Conservation (phyloP, 306 rosid species). For the Cucurbita pepo region DNA sequence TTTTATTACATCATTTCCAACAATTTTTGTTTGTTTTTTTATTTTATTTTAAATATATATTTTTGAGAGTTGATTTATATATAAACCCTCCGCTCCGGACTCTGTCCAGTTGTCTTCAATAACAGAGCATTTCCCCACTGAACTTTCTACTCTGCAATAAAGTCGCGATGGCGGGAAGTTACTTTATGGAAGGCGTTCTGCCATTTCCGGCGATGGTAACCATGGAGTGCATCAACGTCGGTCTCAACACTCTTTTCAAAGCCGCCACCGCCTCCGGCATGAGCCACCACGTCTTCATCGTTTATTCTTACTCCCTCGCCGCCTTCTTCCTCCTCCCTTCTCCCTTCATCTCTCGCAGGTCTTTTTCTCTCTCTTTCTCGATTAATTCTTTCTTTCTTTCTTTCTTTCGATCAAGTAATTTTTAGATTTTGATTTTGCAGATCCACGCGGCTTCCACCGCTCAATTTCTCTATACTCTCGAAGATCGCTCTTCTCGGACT, state of each 20-base stretch:
- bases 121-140: no score
- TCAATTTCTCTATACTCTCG: conserved; percentile 35
- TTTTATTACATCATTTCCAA: background rate
- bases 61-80: no score
- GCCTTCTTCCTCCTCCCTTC: conserved; percentile 50
- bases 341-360: conserved; percentile 47
- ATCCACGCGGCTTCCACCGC: conserved; percentile 58
- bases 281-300: conserved; percentile 67
- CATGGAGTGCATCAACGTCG: conserved; percentile 56
- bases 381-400: background rate
- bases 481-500: conserved; percentile 59
- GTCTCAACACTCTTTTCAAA: conserved; percentile 66
- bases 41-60: no score
- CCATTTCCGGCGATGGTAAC: conserved; percentile 49
- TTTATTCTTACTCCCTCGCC: conserved; percentile 56
- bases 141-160: no score
- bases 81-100: no score
- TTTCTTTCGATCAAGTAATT: no score
- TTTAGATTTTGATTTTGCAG: conserved; percentile 8
- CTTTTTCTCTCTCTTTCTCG: background rate
- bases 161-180: conserved; percentile 17
- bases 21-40: no score
- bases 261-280: conserved; percentile 59
- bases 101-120: no score
- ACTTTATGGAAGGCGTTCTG: conserved; percentile 22